A percentile compares a stretch with the other conserved stretches of the same genome.
Evolutionary conservation across 257 asterid genomes (phyloP).

Genomic region (Solanum rostratum): DNA sequence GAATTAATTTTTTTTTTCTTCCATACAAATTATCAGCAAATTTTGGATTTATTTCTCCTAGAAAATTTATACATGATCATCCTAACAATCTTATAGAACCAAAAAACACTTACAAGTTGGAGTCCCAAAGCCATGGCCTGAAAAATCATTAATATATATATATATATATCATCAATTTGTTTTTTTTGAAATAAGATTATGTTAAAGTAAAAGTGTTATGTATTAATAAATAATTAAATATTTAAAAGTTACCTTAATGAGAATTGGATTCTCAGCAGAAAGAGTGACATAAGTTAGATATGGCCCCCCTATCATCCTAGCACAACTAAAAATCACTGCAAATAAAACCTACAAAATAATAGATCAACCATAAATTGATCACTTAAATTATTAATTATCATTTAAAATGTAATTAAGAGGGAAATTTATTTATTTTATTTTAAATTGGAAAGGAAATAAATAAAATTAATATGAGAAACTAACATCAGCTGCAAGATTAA

Average conservation of each 20-base stretch:
- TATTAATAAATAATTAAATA: background rate
- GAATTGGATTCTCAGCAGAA: slow-evolving; percentile 49
- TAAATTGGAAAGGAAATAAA: background rate
- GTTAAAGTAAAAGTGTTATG: background rate
- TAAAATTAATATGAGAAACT: slow-evolving; percentile 11
- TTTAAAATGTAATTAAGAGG: background rate
- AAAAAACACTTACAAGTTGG: slow-evolving; percentile 67
- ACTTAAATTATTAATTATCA: background rate
- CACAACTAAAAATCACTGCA: slow-evolving; percentile 56
- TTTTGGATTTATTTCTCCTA: slow-evolving; percentile 27
- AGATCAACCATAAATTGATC: background rate
- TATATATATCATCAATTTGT: background rate
- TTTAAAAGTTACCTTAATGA: slow-evolving; percentile 48
- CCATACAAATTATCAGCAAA: background rate
- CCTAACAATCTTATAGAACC: slow-evolving; percentile 80
- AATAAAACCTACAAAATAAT: slow-evolving; percentile 34
- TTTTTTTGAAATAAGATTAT: background rate
- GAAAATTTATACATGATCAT: slow-evolving; percentile 58
- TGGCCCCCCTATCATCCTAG: slow-evolving; percentile 87
- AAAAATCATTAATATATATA: too few relatives aligned
- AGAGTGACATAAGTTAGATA: slow-evolving; percentile 60
- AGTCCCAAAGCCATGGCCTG: slow-evolving; percentile 89
- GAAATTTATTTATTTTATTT: background rate
- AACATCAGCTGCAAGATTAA: slow-evolving; percentile 86
- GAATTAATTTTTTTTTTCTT: background rate